Conservation (phyloP, 352 stramenopile genomes). For the Pythium guiyangense region DNA sequence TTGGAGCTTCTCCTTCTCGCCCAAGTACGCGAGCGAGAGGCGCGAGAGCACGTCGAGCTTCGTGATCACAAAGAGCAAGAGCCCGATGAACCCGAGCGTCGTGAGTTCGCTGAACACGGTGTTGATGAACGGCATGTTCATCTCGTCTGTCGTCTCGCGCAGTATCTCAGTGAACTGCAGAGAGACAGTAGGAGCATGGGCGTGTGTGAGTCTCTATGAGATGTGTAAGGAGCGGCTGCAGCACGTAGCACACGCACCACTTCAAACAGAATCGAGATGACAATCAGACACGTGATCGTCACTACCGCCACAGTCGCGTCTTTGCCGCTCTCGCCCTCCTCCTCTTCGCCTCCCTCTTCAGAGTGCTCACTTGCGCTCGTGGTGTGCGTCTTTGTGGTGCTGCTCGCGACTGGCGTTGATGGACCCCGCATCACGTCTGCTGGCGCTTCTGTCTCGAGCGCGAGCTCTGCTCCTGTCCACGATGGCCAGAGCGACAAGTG, state of each 20-base stretch:
- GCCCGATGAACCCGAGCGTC: constrained; percentile 67
- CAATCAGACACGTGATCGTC: constrained; percentile 53
- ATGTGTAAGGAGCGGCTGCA: neutral
- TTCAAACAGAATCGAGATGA: constrained; percentile 65
- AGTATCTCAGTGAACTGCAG: constrained; percentile 29
- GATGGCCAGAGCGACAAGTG: neutral
- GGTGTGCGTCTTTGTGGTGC: too few species aligned
- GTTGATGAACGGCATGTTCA: constrained; percentile 73
- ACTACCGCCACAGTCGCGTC: constrained; percentile 39
- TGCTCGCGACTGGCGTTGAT: neutral
- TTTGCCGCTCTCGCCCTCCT: constrained; percentile 14
- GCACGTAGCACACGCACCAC: constrained; percentile 15
- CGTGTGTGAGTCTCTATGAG: neutral
- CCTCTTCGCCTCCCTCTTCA: constrained; percentile 5
- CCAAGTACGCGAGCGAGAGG: constrained; percentile 37
- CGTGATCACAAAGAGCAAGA: constrained; percentile 58
- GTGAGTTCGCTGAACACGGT: constrained; percentile 65
- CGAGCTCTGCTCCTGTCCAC: neutral
- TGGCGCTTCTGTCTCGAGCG: constrained; percentile 2
- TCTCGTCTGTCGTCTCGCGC: constrained; percentile 49
- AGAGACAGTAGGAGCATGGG: neutral
- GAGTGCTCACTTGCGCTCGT: neutral
- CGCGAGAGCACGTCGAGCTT: constrained; percentile 53
- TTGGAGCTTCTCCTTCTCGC: constrained; percentile 41
- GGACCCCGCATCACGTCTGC: neutral